Evolutionary conservation across 805 yeast genomes (phyloP).

Genomic region (Metschnikowia vanudenii): DNA sequence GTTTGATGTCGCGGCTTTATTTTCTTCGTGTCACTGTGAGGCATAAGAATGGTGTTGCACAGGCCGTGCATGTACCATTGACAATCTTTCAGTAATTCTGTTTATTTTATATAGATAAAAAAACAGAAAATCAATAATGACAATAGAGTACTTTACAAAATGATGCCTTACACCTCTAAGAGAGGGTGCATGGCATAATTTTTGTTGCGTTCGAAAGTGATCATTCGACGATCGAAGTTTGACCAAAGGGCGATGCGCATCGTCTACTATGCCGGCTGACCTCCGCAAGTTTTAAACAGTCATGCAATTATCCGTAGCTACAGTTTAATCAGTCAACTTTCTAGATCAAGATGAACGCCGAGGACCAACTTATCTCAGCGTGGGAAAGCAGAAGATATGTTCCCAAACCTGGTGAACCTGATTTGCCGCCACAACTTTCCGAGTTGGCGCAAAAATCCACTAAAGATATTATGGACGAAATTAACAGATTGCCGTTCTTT

Average conservation of each 20-base stretch:
- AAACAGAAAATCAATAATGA: too few relatives aligned
- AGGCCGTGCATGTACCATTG: constrained; percentile 38
- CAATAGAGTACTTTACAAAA: too few relatives aligned
- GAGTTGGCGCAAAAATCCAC: constrained; percentile 60
- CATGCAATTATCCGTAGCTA: not conserved
- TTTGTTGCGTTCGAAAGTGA: too few relatives aligned
- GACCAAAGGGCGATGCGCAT: constrained; percentile 6
- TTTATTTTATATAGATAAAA: not conserved
- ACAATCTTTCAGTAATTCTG: constrained; percentile 5
- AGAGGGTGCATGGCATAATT: too few relatives aligned
- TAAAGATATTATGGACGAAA: constrained; percentile 73
- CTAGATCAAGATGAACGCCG: constrained; percentile 16
- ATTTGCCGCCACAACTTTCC: constrained; percentile 77
- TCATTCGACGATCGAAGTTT: too few relatives aligned
- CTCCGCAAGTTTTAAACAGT: not conserved
- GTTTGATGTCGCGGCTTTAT: constrained; percentile 36
- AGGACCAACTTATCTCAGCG: constrained; percentile 30
- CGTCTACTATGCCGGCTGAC: constrained; percentile 5
- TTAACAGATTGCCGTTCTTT: constrained; percentile 87
- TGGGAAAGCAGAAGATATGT: constrained; percentile 43
- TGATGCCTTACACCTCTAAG: too few relatives aligned
- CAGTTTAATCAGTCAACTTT: not conserved
- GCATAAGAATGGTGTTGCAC: constrained; percentile 29
- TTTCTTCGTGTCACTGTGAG: constrained; percentile 33
- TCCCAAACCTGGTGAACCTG: constrained; percentile 62